Evolutionary conservation across 2,329 filamentous ascomycete genomes (phyloP).

Genomic region (Apiospora pterosperma): DNA sequence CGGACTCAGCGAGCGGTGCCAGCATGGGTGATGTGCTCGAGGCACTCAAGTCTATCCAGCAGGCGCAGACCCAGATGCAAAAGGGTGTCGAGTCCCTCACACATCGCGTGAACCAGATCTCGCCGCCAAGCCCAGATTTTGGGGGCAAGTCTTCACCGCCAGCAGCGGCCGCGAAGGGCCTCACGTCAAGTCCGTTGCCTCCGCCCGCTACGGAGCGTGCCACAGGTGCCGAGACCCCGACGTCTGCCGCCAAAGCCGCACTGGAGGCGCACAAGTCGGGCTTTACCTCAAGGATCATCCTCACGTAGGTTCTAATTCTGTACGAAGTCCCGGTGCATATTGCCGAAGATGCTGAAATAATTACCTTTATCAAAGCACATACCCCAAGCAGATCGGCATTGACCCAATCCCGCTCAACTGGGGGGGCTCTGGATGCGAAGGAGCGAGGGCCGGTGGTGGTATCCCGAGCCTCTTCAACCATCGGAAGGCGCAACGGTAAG

Average conservation of each 20-base stretch:
- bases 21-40: constrained; percentile 5
- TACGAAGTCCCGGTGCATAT: not conserved
- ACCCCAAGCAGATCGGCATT: constrained; percentile 91
- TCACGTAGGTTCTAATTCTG: constrained; percentile 39
- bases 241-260: constrained; percentile 14
- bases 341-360: not conserved
- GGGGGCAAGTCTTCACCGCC: constrained; percentile 12
- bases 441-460: constrained; percentile 86
- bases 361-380: constrained; percentile 55
- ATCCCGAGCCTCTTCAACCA: constrained; percentile 70
- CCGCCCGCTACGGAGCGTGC: constrained; percentile 5
- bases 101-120: constrained; percentile 1
- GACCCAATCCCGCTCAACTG: constrained; percentile 86
- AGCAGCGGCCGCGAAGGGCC: constrained; percentile 9
- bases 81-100: constrained; percentile 5
- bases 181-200: not conserved
- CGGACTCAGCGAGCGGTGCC: constrained; percentile 3
- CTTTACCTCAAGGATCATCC: constrained; percentile 52
- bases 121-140: constrained; percentile 4
- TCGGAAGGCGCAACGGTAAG: constrained; percentile 76
- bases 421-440: constrained; percentile 73
- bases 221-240: not conserved
- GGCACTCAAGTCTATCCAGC: constrained; percentile 3
- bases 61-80: constrained; percentile 3
- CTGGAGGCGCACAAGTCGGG: constrained; percentile 35